A percentile compares a stretch with the other conserved stretches of the same genome.
Evolutionary conservation across 1,284 basidiomycete genomes (phyloP).

Genomic region (Inonotus hispidus): DNA sequence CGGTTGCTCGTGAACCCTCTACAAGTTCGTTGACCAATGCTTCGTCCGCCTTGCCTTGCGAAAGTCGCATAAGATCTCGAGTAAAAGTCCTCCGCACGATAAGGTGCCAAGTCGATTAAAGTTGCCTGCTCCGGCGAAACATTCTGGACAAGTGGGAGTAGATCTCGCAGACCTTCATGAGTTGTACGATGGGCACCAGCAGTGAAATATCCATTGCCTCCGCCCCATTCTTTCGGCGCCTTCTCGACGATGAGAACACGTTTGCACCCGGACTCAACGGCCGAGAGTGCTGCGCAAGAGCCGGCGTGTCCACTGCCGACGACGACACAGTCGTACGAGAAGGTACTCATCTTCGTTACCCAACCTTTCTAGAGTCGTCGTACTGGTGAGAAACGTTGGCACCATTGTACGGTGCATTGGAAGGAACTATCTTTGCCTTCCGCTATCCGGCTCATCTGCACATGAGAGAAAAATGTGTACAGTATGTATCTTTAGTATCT

Average conservation of each 20-base stretch:
- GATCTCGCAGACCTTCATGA: conserved; percentile 51
- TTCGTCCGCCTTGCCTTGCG: conserved; percentile 42
- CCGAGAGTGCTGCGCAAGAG: conserved; percentile 57
- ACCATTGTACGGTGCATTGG: not conserved
- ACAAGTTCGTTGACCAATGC: conserved; percentile 48
- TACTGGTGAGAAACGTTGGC: not conserved
- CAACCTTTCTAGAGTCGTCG: not conserved
- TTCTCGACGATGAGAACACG: conserved; percentile 62
- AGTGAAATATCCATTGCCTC: conserved; percentile 69
- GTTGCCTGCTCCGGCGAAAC: conserved; percentile 37
- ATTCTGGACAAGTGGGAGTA: conserved; percentile 49
- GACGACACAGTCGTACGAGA: conserved; percentile 45
- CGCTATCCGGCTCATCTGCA: not conserved
- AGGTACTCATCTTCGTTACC: not conserved
- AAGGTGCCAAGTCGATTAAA: conserved; percentile 53
- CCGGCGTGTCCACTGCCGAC: conserved; percentile 68
- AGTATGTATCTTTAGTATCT: not conserved
- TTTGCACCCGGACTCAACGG: conserved; percentile 50
- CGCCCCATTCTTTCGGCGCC: conserved; percentile 55
- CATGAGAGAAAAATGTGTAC: not conserved
- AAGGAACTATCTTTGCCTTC: not conserved
- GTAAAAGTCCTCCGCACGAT: conserved; percentile 49
- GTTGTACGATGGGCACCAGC: conserved; percentile 60
- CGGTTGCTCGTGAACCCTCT: conserved; percentile 46
- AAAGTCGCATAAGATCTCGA: conserved; percentile 55